Conservation (phyloP, 257 asterid species). For the Cynanchum wilfordii region DNA sequence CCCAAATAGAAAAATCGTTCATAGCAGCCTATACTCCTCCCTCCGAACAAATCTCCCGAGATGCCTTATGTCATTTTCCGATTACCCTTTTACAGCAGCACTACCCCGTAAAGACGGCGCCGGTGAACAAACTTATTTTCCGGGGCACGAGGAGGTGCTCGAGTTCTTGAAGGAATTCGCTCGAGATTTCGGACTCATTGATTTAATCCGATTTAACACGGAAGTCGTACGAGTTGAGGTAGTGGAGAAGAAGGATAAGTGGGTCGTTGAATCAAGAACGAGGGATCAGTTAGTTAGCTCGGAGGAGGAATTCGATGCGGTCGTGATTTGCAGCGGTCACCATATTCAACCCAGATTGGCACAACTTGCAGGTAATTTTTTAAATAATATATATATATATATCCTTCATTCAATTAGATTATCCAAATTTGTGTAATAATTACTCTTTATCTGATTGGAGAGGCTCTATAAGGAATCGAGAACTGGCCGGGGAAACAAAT, state of each 20-base stretch:
- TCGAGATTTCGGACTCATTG: constrained; percentile 30
- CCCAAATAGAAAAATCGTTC: constrained; percentile 9
- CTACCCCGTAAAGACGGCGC: not conserved
- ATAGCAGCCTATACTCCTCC: constrained; percentile 14
- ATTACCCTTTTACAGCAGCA: constrained; percentile 7
- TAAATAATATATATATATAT: not conserved
- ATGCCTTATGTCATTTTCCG: constrained; percentile 11
- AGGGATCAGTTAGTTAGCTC: not conserved
- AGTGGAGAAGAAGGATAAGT: constrained; percentile 13
- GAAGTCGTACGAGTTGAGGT: constrained; percentile 47
- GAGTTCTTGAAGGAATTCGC: constrained; percentile 40
- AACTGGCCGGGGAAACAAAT: constrained; percentile 58
- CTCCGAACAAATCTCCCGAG: constrained; percentile 12
- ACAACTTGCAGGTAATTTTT: constrained; percentile 20
- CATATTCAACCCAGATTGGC: constrained; percentile 20
- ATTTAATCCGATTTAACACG: constrained; percentile 31
- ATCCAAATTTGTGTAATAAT: too few relatives aligned
- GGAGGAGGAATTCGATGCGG: constrained; percentile 14
- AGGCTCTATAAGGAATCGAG: constrained; percentile 29
- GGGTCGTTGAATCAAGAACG: constrained; percentile 42
- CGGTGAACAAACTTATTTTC: not conserved
- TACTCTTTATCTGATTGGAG: not conserved
- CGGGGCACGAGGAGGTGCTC: constrained; percentile 12
- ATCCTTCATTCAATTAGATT: not conserved
- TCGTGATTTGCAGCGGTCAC: constrained; percentile 29